These are phyloP conservation scores for Cryptosporidium tyzzeri DNA, from an alignment of 169 alveolate genomes.

Conservation along the genomic window DNA sequence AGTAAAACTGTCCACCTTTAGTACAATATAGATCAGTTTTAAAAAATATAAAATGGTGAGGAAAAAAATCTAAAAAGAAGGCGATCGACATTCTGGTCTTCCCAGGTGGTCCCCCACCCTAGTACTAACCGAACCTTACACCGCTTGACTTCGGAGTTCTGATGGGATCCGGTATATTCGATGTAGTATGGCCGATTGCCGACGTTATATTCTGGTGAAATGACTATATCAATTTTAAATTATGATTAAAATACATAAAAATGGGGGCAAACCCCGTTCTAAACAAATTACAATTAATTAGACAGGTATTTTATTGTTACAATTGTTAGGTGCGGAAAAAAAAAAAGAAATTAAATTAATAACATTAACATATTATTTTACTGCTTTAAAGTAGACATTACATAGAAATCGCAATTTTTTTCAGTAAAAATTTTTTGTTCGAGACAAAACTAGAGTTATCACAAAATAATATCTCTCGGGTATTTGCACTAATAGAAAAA, in stretches of 20 bases:
- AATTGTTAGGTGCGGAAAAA: not conserved
- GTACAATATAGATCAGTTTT: too few species aligned
- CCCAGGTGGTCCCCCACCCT: constrained; percentile 93
- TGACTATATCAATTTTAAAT: not conserved
- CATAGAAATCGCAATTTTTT: not conserved
- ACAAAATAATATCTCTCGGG: not conserved
- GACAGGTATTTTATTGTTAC: not conserved
- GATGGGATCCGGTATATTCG: constrained; percentile 92
- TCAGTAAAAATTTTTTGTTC: not conserved
- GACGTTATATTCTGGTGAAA: not conserved
- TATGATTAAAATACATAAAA: not conserved
- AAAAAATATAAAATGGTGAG: too few species aligned
- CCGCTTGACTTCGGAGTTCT: constrained; percentile 93
- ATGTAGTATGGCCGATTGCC: constrained; percentile 89
- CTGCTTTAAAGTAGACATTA: not conserved
- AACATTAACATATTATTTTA: not conserved
- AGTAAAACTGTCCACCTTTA: not conserved
- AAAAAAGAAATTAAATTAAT: not conserved
- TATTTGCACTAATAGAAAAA: not conserved
- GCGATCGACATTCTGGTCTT: constrained; percentile 88
- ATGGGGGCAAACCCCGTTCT: not conserved
- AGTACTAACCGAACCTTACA: constrained; percentile 90
- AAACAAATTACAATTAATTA: not conserved
- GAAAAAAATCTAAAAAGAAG: constrained; percentile 10
- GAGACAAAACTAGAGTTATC: constrained; percentile 8